phyloP scores from a whole-genome alignment of 805 yeast species.

The Kazachstania martiniae region DNA sequence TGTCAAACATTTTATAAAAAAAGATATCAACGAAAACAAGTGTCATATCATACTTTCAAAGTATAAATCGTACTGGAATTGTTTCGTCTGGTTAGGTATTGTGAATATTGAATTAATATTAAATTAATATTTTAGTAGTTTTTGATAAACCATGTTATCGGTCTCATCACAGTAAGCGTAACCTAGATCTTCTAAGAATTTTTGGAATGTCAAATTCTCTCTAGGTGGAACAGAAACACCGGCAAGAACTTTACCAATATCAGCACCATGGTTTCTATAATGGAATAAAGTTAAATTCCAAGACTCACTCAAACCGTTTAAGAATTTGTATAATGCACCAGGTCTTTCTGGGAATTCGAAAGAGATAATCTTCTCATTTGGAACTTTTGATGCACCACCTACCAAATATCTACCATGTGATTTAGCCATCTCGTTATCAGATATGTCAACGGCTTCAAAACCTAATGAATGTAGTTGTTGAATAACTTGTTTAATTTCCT shows the following conservation, averaged over 20 bases:
- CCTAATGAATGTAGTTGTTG: slow-evolving; percentile 50
- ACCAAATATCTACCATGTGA: slow-evolving; percentile 92
- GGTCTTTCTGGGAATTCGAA: slow-evolving; percentile 98
- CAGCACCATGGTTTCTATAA: slow-evolving; percentile 94
- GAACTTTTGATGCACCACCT: slow-evolving; percentile 74
- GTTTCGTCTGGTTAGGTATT: too few species aligned
- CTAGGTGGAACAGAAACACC: slow-evolving; percentile 79
- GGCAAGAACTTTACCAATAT: slow-evolving; percentile 83
- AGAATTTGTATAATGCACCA: slow-evolving; percentile 78
- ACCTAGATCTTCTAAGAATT: slow-evolving; percentile 59
- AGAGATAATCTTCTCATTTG: slow-evolving; percentile 65
- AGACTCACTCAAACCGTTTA: slow-evolving; percentile 54
- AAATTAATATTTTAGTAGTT: slow-evolving; percentile 43
- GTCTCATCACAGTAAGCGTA: slow-evolving; percentile 76
- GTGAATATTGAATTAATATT: too few species aligned
- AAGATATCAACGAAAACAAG: too few species aligned
- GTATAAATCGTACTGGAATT: too few species aligned
- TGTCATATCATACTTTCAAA: too few species aligned
- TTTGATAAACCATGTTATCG: slow-evolving; percentile 74
- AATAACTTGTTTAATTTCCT: slow-evolving; percentile 59
- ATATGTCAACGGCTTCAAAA: slow-evolving; percentile 70
- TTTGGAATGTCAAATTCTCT: slow-evolving; percentile 52
- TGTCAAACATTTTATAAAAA: too few species aligned
- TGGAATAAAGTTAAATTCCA: slow-evolving; percentile 96
- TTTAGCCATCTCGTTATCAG: slow-evolving; percentile 91